A percentile compares a stretch with the other conserved stretches of the same genome.
phyloP scores from a whole-genome alignment of 192 early-diverging fungal genomes.

The Haplosporangium gracile region DNA sequence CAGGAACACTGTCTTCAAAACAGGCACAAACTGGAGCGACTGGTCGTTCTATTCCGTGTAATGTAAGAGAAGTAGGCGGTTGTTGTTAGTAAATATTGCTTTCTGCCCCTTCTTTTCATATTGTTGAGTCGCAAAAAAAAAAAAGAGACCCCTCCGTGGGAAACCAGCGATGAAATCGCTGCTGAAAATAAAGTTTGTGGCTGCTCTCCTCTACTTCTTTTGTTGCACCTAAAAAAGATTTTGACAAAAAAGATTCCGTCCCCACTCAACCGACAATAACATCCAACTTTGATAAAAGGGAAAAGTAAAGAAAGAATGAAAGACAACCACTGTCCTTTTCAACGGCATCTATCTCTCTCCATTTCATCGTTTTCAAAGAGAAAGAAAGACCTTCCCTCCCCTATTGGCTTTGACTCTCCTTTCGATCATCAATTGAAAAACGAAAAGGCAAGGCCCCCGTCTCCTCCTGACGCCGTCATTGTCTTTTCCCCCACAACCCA shows the following conservation, averaged over 20 bases:
- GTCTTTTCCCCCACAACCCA: neutral
- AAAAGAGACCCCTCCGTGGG: neutral
- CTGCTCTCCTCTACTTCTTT: neutral
- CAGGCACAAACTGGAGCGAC: slow-evolving; percentile 74
- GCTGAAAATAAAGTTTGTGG: slow-evolving; percentile 5
- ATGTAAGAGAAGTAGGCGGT: neutral
- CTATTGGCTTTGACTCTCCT: neutral
- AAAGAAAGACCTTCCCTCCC: neutral
- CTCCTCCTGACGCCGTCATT: neutral
- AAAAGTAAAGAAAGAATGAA: neutral
- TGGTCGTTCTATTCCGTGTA: slow-evolving; percentile 50
- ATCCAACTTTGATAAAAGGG: neutral
- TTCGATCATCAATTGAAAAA: neutral
- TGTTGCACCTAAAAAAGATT: slow-evolving; percentile 6
- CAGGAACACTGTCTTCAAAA: slow-evolving; percentile 78
- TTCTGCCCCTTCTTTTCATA: no score
- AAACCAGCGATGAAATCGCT: neutral
- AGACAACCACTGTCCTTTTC: neutral
- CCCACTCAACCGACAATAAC: neutral
- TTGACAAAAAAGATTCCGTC: neutral
- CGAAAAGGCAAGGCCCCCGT: neutral
- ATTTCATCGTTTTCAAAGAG: no score
- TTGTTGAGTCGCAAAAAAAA: neutral
- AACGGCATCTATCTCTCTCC: no score
- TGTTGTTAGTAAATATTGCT: neutral